A percentile compares a stretch with the other conserved stretches of the same genome.
These are phyloP conservation scores for Euphorbia pulcherrima DNA, from an alignment of 345 rosid species.

Conservation along the genomic window DNA sequence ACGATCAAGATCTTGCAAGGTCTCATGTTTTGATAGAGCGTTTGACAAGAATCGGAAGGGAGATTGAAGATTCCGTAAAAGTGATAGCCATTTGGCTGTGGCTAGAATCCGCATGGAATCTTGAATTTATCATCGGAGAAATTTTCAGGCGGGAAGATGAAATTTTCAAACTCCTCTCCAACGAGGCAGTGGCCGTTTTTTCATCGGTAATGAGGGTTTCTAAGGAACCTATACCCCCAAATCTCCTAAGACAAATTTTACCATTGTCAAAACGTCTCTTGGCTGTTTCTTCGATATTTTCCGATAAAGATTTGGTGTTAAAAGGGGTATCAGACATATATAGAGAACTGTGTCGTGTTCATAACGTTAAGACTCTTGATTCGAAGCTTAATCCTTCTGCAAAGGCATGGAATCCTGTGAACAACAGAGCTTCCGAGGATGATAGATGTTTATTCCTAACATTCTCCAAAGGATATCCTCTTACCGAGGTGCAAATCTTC, in stretches of 20 bases:
- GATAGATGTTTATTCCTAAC: slow-evolving; percentile 34
- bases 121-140: neutral
- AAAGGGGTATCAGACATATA: neutral
- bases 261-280: neutral
- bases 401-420: slow-evolving; percentile 22
- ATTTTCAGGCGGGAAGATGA: slow-evolving; percentile 3
- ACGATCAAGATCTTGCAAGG: neutral
- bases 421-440: slow-evolving; percentile 19
- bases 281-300: neutral
- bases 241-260: slow-evolving; percentile 6
- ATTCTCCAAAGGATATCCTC: slow-evolving; percentile 38
- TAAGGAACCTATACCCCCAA: neutral
- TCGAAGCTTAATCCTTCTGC: slow-evolving; percentile 28
- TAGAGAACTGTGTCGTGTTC: neutral
- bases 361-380: too few species aligned
- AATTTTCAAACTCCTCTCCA: neutral
- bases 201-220: neutral
- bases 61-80: slow-evolving; percentile 1
- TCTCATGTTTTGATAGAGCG: neutral
- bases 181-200: slow-evolving; percentile 10
- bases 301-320: slow-evolving; percentile 9
- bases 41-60: neutral
- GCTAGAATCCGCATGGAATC: slow-evolving; percentile 10
- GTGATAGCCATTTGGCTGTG: slow-evolving; percentile 20
- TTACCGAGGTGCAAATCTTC: slow-evolving; percentile 21